These are phyloP conservation scores for Ambrosia artemisiifolia DNA, from an alignment of 129 eudicot genomes.

Conservation along the genomic window DNA sequence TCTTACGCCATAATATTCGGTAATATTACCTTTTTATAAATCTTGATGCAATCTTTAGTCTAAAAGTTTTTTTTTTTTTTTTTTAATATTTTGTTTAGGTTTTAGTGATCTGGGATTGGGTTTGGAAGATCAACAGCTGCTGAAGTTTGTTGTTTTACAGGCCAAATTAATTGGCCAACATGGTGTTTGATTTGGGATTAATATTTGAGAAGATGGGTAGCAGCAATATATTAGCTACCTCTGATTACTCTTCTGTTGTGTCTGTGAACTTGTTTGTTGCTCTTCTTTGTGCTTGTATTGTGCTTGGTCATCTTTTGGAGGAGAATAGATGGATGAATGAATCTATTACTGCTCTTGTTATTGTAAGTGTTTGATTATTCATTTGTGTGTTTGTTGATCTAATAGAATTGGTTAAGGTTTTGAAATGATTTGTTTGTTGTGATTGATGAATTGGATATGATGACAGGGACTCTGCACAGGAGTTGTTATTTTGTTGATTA, in stretches of 20 bases:
- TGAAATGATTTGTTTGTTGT: not conserved
- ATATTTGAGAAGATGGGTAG: constrained; percentile 34
- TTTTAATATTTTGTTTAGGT: constrained; percentile 2
- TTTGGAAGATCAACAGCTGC: constrained; percentile 24
- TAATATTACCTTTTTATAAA: constrained; percentile 14
- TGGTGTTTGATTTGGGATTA: constrained; percentile 48
- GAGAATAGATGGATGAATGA: constrained; percentile 94
- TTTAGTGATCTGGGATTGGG: constrained; percentile 29
- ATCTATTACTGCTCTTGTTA: constrained; percentile 80
- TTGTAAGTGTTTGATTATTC: constrained; percentile 44
- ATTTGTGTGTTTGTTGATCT: not conserved
- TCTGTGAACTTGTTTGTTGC: constrained; percentile 74
- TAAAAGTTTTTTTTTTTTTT: not conserved
- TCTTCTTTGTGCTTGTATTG: constrained; percentile 80
- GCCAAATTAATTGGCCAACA: constrained; percentile 32
- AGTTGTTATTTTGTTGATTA: constrained; percentile 59
- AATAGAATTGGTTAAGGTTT: not conserved
- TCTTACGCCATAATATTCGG: not conserved
- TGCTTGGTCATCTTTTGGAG: constrained; percentile 85
- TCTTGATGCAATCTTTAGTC: constrained; percentile 7
- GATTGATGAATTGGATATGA: not conserved
- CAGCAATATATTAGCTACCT: constrained; percentile 30
- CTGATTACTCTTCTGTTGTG: constrained; percentile 65
- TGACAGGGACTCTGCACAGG: constrained; percentile 78
- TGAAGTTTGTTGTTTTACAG: constrained; percentile 29